phyloP scores from a whole-genome alignment of 2,329 filamentous ascomycete species.

The Talaromyces sp. region DNA sequence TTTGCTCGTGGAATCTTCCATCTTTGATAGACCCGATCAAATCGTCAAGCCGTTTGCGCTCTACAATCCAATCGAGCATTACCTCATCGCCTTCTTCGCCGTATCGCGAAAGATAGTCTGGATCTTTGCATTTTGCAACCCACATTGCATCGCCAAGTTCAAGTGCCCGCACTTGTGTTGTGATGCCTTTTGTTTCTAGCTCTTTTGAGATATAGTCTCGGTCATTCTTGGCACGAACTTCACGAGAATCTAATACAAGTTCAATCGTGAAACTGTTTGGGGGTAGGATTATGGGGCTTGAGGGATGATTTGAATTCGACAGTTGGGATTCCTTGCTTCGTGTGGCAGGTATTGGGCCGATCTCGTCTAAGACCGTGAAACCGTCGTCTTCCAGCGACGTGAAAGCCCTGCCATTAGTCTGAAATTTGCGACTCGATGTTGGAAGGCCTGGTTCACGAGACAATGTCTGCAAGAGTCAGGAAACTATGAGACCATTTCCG shows the following conservation, averaged over 20 bases:
- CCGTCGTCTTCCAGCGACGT: slow-evolving; percentile 16
- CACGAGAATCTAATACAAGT: slow-evolving; percentile 70
- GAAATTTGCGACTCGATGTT: not conserved
- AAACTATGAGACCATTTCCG: not conserved
- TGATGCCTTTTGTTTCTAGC: slow-evolving; percentile 63
- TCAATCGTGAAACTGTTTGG: slow-evolving; percentile 68
- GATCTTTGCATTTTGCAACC: slow-evolving; percentile 69
- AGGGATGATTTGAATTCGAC: slow-evolving; percentile 16
- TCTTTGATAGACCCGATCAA: slow-evolving; percentile 78
- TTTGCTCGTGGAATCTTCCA: slow-evolving; percentile 78
- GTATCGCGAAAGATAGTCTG: slow-evolving; percentile 52
- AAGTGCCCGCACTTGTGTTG: slow-evolving; percentile 64
- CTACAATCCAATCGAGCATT: slow-evolving; percentile 75
- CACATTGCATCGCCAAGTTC: slow-evolving; percentile 74
- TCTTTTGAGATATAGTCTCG: slow-evolving; percentile 74
- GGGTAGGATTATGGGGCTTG: slow-evolving; percentile 60
- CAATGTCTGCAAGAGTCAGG: slow-evolving; percentile 7
- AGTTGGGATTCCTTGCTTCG: not conserved
- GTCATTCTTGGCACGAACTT: slow-evolving; percentile 69
- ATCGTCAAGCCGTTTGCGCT: slow-evolving; percentile 77
- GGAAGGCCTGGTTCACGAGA: not conserved
- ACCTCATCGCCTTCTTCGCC: slow-evolving; percentile 62
- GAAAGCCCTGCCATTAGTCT: not conserved
- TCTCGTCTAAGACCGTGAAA: slow-evolving; percentile 2
- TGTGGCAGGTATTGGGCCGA: not conserved